Evolutionary conservation across 345 rosid genomes (phyloP).

Genomic region (Acer campestre): DNA sequence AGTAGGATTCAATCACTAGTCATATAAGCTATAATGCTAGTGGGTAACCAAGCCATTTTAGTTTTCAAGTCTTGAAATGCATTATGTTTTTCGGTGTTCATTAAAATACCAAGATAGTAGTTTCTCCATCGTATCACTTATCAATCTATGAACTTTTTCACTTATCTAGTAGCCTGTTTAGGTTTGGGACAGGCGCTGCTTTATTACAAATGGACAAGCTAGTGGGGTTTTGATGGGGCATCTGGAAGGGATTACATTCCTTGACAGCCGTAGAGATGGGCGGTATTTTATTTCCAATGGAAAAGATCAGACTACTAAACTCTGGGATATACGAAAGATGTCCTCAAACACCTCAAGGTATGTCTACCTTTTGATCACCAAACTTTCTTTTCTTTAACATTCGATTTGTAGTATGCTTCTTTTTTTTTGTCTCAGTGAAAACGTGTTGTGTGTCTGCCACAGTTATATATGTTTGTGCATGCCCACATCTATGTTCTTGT

Average conservation of each 20-base stretch:
- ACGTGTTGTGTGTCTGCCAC: not conserved
- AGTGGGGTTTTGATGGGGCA: slow-evolving; percentile 69
- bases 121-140: slow-evolving; percentile 7
- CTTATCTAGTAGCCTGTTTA: slow-evolving; percentile 19
- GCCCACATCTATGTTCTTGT: no score
- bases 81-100: not conserved
- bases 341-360: slow-evolving; percentile 42
- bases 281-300: slow-evolving; percentile 75
- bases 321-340: slow-evolving; percentile 83
- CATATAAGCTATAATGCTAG: not conserved
- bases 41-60: not conserved
- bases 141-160: not conserved
- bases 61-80: not conserved
- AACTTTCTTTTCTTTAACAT: not conserved
- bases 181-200: slow-evolving; percentile 81
- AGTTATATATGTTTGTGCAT: not conserved
- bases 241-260: slow-evolving; percentile 66
- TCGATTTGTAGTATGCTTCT: not conserved
- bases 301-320: slow-evolving; percentile 70
- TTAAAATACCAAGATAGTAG: not conserved
- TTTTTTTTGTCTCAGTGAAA: not conserved
- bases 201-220: slow-evolving; percentile 45
- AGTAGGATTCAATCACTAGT: not conserved
- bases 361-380: slow-evolving; percentile 3
- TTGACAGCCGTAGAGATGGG: slow-evolving; percentile 72